Base-by-base conservation (phyloP, 768 basidiomycete genomes). In the Mycena galopus region DNA sequence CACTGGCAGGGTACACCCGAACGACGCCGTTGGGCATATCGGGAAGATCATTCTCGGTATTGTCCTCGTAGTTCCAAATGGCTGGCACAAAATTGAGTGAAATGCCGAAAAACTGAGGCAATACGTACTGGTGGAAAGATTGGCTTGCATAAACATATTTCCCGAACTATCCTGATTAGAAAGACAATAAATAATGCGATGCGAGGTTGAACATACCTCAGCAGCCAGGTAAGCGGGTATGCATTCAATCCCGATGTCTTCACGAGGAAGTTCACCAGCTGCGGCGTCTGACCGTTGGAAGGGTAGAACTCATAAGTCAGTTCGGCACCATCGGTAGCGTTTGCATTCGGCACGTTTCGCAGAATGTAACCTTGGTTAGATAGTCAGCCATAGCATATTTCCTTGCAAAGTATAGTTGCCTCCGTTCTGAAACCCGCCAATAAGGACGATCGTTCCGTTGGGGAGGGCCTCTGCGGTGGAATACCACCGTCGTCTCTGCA, bases 241-340 rank as follows among this genome's bases (percentile, higher is more conserved):
- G 93, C 85, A 79, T 95, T 95, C 58, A 95, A 86, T 58, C 94
- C 94, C 19, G 92, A 93, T 1, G 94, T 93, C 23, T 86, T 81
- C 72, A 88, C 82, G 82, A 95, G 86, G 84, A 95, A 95, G 4
- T 89, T 79, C 86, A 92, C 89, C 29, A 84, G 79, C 70, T 86
- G 84, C 2, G 88, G 88, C n/a, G 79, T 71, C 10, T 80, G 77
- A 19, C 87, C 86, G 33, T 84, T 88, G 10, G 88, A 85, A n/a
- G 96, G 96, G 83, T 87, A 96, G 82, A 95, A 94, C 84, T 96
- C 95, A 77, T 88, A 93, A 0, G 94, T 93, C 29, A 93, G 91
- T 76, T 96, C 93, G 14, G 94, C 93, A 16, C 88, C 93, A 42
- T 88, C 91, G 56, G 80, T 80, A 2, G 93, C 93, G 73, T 94